phyloP scores from a whole-genome alignment of 2,329 filamentous ascomycete species.

The Coniochaeta pulveracea region DNA sequence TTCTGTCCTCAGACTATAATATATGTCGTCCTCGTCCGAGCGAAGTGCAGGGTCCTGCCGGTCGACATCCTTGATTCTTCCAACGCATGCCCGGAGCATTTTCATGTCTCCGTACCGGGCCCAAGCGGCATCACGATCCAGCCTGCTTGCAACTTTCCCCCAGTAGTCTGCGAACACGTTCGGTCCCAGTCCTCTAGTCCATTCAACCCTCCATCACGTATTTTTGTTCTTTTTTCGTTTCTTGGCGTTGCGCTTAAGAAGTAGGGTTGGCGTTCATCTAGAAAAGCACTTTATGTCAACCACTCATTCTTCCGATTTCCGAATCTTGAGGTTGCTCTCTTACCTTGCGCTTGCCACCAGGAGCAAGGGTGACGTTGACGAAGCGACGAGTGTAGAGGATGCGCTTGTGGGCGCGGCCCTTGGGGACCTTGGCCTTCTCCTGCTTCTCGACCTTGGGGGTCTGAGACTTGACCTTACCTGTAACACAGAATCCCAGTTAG shows the following conservation, averaged over 20 bases:
- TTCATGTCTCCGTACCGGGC: not conserved
- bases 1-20: too few relatives aligned
- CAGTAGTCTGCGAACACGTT: too few relatives aligned
- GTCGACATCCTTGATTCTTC: too few relatives aligned
- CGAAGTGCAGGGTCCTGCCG: too few relatives aligned
- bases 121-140: not conserved
- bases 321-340: slow-evolving; percentile 14
- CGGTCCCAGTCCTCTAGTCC: slow-evolving; percentile 2
- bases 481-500: slow-evolving; percentile 5
- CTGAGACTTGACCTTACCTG: slow-evolving; percentile 95
- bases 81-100: too few relatives aligned
- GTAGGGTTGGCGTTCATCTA: slow-evolving; percentile 17
- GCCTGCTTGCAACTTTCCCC: too few relatives aligned
- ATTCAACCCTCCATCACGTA: too few relatives aligned
- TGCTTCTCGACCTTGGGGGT: slow-evolving; percentile 83
- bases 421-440: slow-evolving; percentile 95
- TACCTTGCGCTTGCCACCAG: slow-evolving; percentile 97
- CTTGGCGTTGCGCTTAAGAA: slow-evolving; percentile 10
- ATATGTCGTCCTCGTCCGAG: too few relatives aligned
- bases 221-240: slow-evolving; percentile 1
- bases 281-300: slow-evolving; percentile 2
- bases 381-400: slow-evolving; percentile 94
- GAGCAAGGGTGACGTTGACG: slow-evolving; percentile 86
- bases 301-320: not conserved
- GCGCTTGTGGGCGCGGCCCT: slow-evolving; percentile 96